Evolutionary conservation across 371 early-diverging fungal species (phyloP).

Genomic region (Mortierella sp.): DNA sequence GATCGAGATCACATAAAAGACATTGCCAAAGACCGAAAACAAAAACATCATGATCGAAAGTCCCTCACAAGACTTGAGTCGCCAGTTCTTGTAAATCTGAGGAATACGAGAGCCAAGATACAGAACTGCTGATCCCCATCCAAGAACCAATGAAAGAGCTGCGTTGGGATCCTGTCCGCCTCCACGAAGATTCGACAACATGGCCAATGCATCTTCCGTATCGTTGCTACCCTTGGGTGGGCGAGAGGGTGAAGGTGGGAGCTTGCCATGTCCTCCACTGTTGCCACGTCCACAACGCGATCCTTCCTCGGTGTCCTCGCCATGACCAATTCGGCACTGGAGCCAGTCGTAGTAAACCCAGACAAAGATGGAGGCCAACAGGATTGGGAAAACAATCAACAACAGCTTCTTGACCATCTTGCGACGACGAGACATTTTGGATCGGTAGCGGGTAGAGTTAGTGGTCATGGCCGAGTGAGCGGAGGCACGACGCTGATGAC

Average conservation of each 20-base stretch:
- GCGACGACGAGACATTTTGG: slow-evolving; percentile 30
- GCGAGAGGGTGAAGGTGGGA: slow-evolving; percentile 27
- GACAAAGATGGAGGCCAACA: slow-evolving; percentile 24
- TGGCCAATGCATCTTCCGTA: slow-evolving; percentile 5
- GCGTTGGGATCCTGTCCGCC: slow-evolving; percentile 15
- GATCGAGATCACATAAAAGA: slow-evolving; percentile 70
- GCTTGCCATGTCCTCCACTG: slow-evolving; percentile 39
- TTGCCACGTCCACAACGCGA: slow-evolving; percentile 39
- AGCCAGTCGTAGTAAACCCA: slow-evolving; percentile 49
- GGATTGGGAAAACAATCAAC: slow-evolving; percentile 29
- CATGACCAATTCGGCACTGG: slow-evolving; percentile 45
- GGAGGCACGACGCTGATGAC: slow-evolving; percentile 39
- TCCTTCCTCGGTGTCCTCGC: slow-evolving; percentile 26
- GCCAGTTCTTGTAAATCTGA: slow-evolving; percentile 82
- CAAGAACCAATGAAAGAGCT: slow-evolving; percentile 23
- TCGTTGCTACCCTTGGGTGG: slow-evolving; percentile 8
- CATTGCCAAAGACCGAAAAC: slow-evolving; percentile 85
- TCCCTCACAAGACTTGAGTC: slow-evolving; percentile 78
- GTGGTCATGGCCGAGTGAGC: slow-evolving; percentile 29
- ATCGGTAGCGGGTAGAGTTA: slow-evolving; percentile 26
- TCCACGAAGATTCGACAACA: slow-evolving; percentile 10
- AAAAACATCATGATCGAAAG: slow-evolving; percentile 83
- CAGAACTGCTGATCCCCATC: slow-evolving; percentile 39
- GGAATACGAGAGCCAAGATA: slow-evolving; percentile 75
- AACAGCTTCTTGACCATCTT: slow-evolving; percentile 23